phyloP scores from a whole-genome alignment of 345 rosid species.

The Clarkia xantiana region DNA sequence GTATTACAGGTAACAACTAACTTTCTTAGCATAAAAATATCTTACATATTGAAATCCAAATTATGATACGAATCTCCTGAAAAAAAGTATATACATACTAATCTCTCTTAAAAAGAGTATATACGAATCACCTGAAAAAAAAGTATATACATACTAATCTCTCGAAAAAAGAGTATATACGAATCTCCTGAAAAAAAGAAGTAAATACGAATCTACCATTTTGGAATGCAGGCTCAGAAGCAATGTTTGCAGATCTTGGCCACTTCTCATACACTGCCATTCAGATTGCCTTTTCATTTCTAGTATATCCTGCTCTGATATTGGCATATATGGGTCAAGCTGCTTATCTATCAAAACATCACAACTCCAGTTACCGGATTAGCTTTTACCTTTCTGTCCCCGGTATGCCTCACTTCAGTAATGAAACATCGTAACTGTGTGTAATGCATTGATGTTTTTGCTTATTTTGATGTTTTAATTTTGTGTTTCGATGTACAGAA shows the following conservation, averaged over 20 bases:
- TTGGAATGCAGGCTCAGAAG: constrained; percentile 96
- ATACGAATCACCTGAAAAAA: too few species aligned
- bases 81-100: too few species aligned
- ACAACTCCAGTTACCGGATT: constrained; percentile 40
- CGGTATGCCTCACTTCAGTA: constrained; percentile 23
- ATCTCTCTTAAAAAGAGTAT: too few species aligned
- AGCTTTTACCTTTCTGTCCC: constrained; percentile 91
- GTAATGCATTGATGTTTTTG: background rate
- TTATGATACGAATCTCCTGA: background rate
- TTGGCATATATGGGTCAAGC: constrained; percentile 99
- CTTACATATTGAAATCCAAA: background rate
- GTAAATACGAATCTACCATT: too few species aligned
- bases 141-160: too few species aligned
- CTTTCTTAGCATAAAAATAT: background rate
- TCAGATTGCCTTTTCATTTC: constrained; percentile 94
- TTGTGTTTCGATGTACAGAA: constrained; percentile 27
- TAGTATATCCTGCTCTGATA: constrained; percentile 95
- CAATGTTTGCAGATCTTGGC: constrained; percentile 99
- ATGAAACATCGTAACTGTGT: background rate
- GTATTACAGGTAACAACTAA: constrained; percentile 78
- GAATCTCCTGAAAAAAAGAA: too few species aligned
- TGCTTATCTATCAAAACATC: constrained; percentile 88
- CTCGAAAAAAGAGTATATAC: too few species aligned
- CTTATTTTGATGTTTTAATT: background rate
- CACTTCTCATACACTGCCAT: constrained; percentile 92